phyloP scores from a whole-genome alignment of 768 basidiomycete genomes.

The Scleroderma citrinum region DNA sequence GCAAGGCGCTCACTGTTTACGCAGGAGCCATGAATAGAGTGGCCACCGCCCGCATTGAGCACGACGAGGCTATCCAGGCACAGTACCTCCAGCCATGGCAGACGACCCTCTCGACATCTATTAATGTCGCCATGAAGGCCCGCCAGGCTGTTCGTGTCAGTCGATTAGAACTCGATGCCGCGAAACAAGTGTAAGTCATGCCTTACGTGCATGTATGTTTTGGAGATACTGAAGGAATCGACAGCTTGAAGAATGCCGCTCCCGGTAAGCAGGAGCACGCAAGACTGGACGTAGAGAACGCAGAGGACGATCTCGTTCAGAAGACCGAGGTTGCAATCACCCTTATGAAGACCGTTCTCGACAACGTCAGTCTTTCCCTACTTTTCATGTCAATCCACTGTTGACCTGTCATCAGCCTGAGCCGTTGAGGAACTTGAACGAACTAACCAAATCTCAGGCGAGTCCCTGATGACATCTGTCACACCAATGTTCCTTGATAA shows the following conservation, averaged over 20 bases:
- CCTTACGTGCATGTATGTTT: background rate
- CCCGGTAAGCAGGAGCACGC: constrained; percentile 87
- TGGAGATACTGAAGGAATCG: background rate
- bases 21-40: constrained; percentile 82
- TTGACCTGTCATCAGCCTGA: constrained; percentile 63
- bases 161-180: constrained; percentile 84
- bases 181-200: constrained; percentile 70
- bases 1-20: constrained; percentile 72
- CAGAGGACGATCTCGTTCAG: constrained; percentile 93
- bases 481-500: background rate
- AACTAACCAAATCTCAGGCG: constrained; percentile 86
- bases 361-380: constrained; percentile 64
- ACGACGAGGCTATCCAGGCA: constrained; percentile 64
- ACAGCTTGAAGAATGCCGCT: constrained; percentile 71
- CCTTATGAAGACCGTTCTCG: constrained; percentile 96
- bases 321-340: constrained; percentile 97
- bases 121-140: constrained; percentile 90
- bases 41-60: constrained; percentile 69
- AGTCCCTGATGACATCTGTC: constrained; percentile 8
- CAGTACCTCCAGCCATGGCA: constrained; percentile 83
- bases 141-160: constrained; percentile 74
- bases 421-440: constrained; percentile 89
- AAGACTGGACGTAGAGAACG: constrained; percentile 85
- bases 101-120: constrained; percentile 74
- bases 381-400: background rate